These are phyloP conservation scores for Capronia epimyces DNA, from an alignment of 2,329 filamentous ascomycete genomes.

Conservation along the genomic window DNA sequence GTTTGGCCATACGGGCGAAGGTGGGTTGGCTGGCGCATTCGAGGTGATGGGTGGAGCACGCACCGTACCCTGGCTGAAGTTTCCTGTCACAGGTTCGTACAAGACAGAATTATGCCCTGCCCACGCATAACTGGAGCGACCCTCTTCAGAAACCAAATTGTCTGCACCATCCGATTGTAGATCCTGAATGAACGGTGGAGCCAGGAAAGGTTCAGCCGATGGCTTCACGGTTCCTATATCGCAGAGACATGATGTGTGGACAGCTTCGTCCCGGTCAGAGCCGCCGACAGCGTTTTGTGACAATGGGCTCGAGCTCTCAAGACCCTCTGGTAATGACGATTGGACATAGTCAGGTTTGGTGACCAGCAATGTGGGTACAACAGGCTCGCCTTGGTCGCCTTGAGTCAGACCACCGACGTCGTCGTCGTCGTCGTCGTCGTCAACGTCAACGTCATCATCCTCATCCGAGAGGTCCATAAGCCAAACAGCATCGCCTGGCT, in stretches of 20 bases:
- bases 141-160: neutral
- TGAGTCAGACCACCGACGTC: neutral
- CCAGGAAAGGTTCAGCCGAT: constrained; percentile 1
- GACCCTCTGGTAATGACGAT: neutral
- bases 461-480: constrained; percentile 2
- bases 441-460: constrained; percentile 1
- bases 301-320: neutral
- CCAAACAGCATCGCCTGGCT: neutral
- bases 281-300: neutral
- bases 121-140: constrained; percentile 8
- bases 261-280: neutral
- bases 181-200: constrained; percentile 2
- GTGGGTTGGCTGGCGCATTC: neutral
- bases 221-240: constrained; percentile 38
- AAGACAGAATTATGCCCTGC: constrained; percentile 19
- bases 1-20: neutral
- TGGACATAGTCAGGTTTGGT: neutral
- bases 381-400: neutral
- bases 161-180: neutral
- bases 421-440: neutral
- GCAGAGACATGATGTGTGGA: constrained; percentile 35
- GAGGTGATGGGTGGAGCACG: neutral
- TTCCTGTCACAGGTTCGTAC: constrained; percentile 8
- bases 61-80: neutral
- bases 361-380: neutral